Evolutionary conservation across 2,329 filamentous ascomycete genomes (phyloP).

Genomic region (Colletotrichum liaoningense): DNA sequence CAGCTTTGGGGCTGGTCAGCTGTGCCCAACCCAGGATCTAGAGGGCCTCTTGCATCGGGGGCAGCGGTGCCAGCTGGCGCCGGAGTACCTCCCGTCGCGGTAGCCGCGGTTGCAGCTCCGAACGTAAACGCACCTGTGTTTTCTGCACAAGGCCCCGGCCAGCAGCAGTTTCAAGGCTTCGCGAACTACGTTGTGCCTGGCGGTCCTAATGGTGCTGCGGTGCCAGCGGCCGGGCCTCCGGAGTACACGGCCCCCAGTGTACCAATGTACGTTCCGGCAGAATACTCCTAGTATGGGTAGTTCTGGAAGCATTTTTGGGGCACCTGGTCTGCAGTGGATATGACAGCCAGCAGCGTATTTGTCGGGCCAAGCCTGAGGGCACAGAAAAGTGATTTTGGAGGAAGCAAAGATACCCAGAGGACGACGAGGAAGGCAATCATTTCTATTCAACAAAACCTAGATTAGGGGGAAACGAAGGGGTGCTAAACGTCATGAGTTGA

Average conservation of each 20-base stretch:
- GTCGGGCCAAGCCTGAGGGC: neutral
- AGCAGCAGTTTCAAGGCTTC: conserved; percentile 10
- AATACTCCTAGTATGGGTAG: conserved; percentile 17
- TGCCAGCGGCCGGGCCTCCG: neutral
- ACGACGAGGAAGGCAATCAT: neutral
- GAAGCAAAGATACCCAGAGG: conserved; percentile 1
- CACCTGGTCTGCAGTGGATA: neutral
- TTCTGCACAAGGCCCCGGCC: conserved; percentile 8
- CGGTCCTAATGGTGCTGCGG: conserved; percentile 7
- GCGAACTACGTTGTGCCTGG: conserved; percentile 12
- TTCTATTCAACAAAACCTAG: neutral
- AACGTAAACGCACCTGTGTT: conserved; percentile 4
- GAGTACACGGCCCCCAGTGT: conserved; percentile 20
- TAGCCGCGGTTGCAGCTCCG: neutral
- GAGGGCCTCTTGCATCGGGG: neutral
- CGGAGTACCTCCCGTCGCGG: neutral
- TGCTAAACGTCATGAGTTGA: neutral
- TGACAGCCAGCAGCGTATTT: neutral
- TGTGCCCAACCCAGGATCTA: neutral
- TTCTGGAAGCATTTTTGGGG: neutral
- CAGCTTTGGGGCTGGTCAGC: conserved; percentile 45
- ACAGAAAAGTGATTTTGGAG: neutral
- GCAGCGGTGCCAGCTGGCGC: neutral
- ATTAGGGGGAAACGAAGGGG: neutral
- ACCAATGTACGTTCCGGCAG: conserved; percentile 29